Percentiles rank a stretch among this genome's conserved stretches.
Evolutionary conservation across 2,329 filamentous ascomycete species (phyloP).

Genomic region (Exophiala phaeomuriformis): DNA sequence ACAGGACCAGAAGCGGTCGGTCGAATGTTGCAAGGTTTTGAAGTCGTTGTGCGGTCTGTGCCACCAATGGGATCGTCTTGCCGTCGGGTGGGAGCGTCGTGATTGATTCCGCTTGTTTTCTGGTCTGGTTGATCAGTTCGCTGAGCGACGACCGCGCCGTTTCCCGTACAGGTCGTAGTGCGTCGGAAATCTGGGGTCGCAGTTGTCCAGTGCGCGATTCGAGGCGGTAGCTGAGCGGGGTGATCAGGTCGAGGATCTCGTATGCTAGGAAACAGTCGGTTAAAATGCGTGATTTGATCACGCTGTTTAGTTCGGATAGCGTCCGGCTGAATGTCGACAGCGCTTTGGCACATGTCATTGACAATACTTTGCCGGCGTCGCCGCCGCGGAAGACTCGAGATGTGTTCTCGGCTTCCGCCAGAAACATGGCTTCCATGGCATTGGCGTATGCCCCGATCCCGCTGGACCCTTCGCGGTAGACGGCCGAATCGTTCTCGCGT

Average conservation of each 20-base stretch:
- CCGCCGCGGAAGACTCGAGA: conserved; percentile 78
- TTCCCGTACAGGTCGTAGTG: conserved; percentile 80
- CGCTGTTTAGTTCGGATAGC: conserved; percentile 76
- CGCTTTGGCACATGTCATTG: conserved; percentile 68
- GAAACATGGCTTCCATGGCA: conserved; percentile 77
- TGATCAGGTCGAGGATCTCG: conserved; percentile 87
- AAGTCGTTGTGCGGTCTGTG: conserved; percentile 77
- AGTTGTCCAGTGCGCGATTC: conserved; percentile 79
- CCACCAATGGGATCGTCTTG: conserved; percentile 66
- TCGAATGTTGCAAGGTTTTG: conserved; percentile 83
- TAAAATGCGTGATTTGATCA: conserved; percentile 76
- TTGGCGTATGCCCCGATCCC: conserved; percentile 84
- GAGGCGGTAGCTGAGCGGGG: conserved; percentile 67
- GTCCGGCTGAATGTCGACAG: conserved; percentile 79
- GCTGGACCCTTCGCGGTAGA: conserved; percentile 83
- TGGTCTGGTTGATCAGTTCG: conserved; percentile 77
- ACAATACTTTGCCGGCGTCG: conserved; percentile 74
- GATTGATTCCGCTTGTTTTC: conserved; percentile 58
- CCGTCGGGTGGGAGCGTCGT: conserved; percentile 69
- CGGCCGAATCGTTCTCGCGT: conserved; percentile 59
- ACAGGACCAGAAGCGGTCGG: conserved; percentile 75
- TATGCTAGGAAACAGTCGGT: conserved; percentile 95
- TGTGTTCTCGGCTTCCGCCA: conserved; percentile 86
- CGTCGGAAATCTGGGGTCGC: conserved; percentile 73
- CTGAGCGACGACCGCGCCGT: conserved; percentile 81